Evolutionary conservation across 106 monocot genomes (phyloP).

Genomic region (Vanilla planifolia): DNA sequence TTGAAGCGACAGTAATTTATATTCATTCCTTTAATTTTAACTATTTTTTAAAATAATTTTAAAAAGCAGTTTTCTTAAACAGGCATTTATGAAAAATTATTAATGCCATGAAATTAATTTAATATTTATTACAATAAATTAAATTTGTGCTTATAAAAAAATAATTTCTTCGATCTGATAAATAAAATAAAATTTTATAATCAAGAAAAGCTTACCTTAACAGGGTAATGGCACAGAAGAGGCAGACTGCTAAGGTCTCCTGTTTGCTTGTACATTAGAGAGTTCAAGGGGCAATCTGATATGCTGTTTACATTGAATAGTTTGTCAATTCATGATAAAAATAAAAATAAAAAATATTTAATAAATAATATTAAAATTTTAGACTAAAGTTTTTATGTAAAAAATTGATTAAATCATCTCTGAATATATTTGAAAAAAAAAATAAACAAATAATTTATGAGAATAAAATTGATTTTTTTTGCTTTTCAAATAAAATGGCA

Average conservation of each 20-base stretch:
- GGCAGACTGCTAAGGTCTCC: slow-evolving; percentile 59
- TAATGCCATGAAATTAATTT: too few species aligned
- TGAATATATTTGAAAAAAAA: too few species aligned
- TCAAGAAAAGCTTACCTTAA: slow-evolving; percentile 41
- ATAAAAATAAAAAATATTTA: not conserved
- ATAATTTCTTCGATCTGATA: not conserved
- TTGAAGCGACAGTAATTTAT: not conserved
- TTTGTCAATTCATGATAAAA: not conserved
- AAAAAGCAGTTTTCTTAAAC: too few species aligned
- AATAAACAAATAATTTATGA: too few species aligned
- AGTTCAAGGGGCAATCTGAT: slow-evolving; percentile 33
- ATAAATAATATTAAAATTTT: slow-evolving; percentile 1
- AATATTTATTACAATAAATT: too few species aligned
- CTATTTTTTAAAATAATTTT: not conserved
- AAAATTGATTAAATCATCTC: too few species aligned
- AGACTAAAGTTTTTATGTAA: too few species aligned
- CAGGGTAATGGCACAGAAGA: slow-evolving; percentile 86
- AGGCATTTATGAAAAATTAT: too few species aligned
- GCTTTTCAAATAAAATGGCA: too few species aligned
- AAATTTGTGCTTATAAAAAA: too few species aligned
- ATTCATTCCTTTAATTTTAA: not conserved
- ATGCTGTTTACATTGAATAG: slow-evolving; percentile 16
- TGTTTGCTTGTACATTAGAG: slow-evolving; percentile 39
- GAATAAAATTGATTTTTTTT: too few species aligned
- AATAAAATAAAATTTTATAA: not conserved